Conservation (phyloP, 75 land plant species). For the Cunninghamia lanceolata region DNA sequence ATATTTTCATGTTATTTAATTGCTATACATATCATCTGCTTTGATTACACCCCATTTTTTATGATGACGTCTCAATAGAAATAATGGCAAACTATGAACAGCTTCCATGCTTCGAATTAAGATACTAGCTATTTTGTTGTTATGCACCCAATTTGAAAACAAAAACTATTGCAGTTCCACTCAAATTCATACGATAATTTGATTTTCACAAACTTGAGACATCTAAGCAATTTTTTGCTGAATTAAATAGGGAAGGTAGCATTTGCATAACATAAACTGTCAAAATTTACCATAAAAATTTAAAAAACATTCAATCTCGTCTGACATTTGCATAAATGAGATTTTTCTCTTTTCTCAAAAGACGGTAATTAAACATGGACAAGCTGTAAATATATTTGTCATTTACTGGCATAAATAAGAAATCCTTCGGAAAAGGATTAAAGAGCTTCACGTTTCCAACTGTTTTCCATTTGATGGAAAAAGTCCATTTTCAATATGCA, state of each 20-base stretch:
- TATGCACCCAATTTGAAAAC: not conserved
- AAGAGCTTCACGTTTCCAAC: not conserved
- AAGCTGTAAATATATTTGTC: not conserved
- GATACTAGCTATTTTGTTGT: not conserved
- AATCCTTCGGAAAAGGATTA: not conserved
- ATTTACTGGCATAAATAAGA: not conserved
- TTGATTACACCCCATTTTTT: no score
- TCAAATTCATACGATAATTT: not conserved
- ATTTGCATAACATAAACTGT: not conserved
- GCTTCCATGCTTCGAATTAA: not conserved
- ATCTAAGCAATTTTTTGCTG: not conserved
- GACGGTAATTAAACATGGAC: not conserved
- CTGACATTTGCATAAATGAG: not conserved
- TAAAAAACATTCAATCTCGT: not conserved
- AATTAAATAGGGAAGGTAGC: not conserved
- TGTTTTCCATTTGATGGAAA: conserved; percentile 8
- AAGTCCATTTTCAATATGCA: not conserved
- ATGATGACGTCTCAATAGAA: not conserved
- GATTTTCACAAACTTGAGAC: not conserved
- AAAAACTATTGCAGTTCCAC: not conserved
- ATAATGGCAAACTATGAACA: not conserved
- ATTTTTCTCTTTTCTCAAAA: not conserved
- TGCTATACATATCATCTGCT: no score
- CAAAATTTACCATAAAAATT: not conserved
- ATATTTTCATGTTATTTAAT: no score